Percentiles rank a stretch among this genome's conserved stretches.
Conservation (phyloP, 768 basidiomycete genomes). For the Boletus sp. region DNA sequence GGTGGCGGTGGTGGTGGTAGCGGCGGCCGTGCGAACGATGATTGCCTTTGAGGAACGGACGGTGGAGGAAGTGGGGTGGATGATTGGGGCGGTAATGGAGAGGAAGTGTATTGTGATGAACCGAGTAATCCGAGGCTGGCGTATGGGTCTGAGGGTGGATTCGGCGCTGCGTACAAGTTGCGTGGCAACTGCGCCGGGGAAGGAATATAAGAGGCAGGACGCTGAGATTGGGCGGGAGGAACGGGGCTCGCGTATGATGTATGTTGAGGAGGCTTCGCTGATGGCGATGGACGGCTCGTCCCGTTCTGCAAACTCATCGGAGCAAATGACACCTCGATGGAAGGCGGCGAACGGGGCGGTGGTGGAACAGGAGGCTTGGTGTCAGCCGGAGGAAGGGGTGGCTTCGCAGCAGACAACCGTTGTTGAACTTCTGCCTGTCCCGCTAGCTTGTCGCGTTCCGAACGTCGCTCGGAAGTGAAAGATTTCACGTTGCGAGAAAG, state of each 20-base stretch:
- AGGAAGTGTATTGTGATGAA: conserved; percentile 8
- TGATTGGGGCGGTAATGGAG: conserved; percentile 4
- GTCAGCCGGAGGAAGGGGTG: conserved; percentile 36
- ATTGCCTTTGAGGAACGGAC: conserved; percentile 24
- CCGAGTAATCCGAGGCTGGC: conserved; percentile 30
- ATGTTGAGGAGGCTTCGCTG: conserved; percentile 26
- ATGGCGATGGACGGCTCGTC: conserved; percentile 28
- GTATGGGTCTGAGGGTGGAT: conserved; percentile 35
- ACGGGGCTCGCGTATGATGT: conserved; percentile 22
- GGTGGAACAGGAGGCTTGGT: conserved; percentile 51
- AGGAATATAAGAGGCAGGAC: conserved; percentile 15
- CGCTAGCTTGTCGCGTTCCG: conserved; percentile 68
- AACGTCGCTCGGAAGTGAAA: conserved; percentile 60
- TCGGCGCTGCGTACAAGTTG: conserved; percentile 21
- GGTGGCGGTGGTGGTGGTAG: conserved; percentile 20
- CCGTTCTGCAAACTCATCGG: conserved; percentile 48
- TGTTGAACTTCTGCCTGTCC: conserved; percentile 71
- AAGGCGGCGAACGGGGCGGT: conserved; percentile 38
- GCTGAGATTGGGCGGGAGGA: conserved; percentile 20
- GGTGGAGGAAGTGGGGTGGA: conserved; percentile 22
- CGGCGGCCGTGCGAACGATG: conserved; percentile 10
- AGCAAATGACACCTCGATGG: conserved; percentile 51
- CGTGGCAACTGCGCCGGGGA: conserved; percentile 27
- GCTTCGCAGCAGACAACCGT: conserved; percentile 46
- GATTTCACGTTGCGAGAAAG: conserved; percentile 56